Evolutionary conservation across 1,139 yeast species (phyloP).

Genomic region (Hansenula sp.): DNA sequence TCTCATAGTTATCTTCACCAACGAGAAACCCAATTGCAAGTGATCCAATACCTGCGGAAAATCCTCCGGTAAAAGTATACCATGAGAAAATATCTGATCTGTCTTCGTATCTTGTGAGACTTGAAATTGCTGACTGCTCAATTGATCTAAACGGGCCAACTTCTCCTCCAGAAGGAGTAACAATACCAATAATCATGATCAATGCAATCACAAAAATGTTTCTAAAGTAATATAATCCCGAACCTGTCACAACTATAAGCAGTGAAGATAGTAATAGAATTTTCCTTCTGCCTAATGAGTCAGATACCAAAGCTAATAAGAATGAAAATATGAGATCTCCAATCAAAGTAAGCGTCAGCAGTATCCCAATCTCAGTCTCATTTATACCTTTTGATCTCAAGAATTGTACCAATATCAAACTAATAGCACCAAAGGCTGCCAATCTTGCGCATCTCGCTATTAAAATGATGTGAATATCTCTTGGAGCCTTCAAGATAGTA

Average conservation of each 20-base stretch:
- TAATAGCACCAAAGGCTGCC: conserved; percentile 38
- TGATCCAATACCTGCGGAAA: conserved; percentile 77
- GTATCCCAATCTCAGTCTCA: conserved; percentile 63
- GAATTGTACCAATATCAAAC: conserved; percentile 42
- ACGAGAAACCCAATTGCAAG: conserved; percentile 60
- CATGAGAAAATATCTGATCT: conserved; percentile 72
- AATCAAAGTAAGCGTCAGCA: conserved; percentile 74
- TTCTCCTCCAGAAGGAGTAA: conserved; percentile 88
- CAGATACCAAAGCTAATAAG: conserved; percentile 72
- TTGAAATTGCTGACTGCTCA: conserved; percentile 84
- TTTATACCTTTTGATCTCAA: conserved; percentile 51
- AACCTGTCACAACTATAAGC: conserved; percentile 69
- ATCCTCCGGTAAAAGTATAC: conserved; percentile 52
- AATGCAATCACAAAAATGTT: conserved; percentile 51
- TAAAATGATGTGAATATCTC: conserved; percentile 31
- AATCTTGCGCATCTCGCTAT: conserved; percentile 34
- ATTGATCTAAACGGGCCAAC: conserved; percentile 90
- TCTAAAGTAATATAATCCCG: conserved; percentile 49
- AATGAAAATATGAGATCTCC: conserved; percentile 80
- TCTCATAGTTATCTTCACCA: conserved; percentile 46
- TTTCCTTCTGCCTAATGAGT: conserved; percentile 62
- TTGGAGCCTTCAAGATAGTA: conserved; percentile 26
- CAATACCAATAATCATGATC: conserved; percentile 67
- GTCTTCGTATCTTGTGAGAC: conserved; percentile 60
- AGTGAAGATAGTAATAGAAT: conserved; percentile 63